Percentiles rank a stretch among this genome's conserved stretches.
Evolutionary conservation across 2,329 filamentous ascomycete genomes (phyloP).

Genomic region (Colletotrichum australisinense): DNA sequence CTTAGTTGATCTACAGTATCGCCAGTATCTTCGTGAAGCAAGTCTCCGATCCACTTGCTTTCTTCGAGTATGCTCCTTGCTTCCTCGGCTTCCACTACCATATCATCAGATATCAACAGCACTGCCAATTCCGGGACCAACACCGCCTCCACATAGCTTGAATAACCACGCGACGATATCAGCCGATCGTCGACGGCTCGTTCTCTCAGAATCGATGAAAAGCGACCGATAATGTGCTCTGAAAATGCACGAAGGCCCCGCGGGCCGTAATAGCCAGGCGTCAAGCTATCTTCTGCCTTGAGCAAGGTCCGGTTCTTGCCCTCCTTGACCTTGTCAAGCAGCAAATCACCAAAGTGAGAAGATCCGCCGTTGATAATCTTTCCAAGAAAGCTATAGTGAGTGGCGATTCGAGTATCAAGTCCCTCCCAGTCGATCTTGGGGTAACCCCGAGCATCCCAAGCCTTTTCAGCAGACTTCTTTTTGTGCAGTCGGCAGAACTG

Average conservation of each 20-base stretch:
- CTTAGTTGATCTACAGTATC: constrained; percentile 34
- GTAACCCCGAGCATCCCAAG: constrained; percentile 67
- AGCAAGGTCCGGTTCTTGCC: constrained; percentile 71
- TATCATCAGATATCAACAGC: constrained; percentile 67
- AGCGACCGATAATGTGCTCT: constrained; percentile 71
- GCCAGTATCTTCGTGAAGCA: constrained; percentile 74
- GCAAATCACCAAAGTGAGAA: constrained; percentile 70
- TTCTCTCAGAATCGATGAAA: constrained; percentile 70
- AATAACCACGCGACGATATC: constrained; percentile 74
- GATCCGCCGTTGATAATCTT: constrained; percentile 67
- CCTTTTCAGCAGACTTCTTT: constrained; percentile 60
- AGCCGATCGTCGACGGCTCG: constrained; percentile 73
- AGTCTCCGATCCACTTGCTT: constrained; percentile 74
- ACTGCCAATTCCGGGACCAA: constrained; percentile 78
- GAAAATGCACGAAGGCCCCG: constrained; percentile 79
- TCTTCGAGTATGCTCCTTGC: constrained; percentile 70
- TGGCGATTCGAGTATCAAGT: constrained; percentile 68
- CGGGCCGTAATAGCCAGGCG: constrained; percentile 86
- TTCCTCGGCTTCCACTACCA: constrained; percentile 54
- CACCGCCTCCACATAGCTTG: constrained; percentile 78
- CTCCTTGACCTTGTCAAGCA: constrained; percentile 65
- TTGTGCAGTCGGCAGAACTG: constrained; percentile 75
- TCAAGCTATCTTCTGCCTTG: constrained; percentile 67
- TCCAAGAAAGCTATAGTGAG: constrained; percentile 66
- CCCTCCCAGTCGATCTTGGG: constrained; percentile 77